Conservation (phyloP, 75 land plant genomes). For the Picea sitchensis region DNA sequence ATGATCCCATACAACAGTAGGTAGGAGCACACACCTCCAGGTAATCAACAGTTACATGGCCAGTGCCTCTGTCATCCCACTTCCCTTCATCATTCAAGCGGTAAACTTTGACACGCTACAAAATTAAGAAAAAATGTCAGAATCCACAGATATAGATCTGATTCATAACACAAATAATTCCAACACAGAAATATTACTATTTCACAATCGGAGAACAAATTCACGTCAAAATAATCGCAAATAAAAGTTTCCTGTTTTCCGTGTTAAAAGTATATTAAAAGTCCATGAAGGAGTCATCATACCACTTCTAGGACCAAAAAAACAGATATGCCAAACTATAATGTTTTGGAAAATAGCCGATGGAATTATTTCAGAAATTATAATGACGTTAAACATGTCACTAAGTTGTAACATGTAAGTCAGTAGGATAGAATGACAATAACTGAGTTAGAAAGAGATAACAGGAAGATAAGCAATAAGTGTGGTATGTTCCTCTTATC, state of each 20-base stretch:
- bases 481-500: no score
- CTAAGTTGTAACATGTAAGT: no score
- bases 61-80: conserved; percentile 98
- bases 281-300: not conserved
- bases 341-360: not conserved
- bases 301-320: not conserved
- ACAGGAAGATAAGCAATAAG: no score
- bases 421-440: no score
- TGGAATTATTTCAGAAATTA: not conserved
- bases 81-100: conserved; percentile 87
- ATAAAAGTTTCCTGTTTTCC: not conserved
- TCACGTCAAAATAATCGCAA: not conserved
- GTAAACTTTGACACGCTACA: conserved; percentile 91
- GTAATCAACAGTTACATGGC: conserved; percentile 87
- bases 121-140: not conserved
- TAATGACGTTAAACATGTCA: no score
- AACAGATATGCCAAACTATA: not conserved
- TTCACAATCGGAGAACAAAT: not conserved
- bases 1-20: not conserved
- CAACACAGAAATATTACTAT: not conserved
- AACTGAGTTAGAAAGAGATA: no score
- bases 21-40: conserved; percentile 57
- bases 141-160: not conserved
- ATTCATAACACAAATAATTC: not conserved
- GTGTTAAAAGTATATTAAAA: not conserved